Evolutionary conservation across 805 yeast species (phyloP).

Genomic region (Helenozyma baotianmanensis): DNA sequence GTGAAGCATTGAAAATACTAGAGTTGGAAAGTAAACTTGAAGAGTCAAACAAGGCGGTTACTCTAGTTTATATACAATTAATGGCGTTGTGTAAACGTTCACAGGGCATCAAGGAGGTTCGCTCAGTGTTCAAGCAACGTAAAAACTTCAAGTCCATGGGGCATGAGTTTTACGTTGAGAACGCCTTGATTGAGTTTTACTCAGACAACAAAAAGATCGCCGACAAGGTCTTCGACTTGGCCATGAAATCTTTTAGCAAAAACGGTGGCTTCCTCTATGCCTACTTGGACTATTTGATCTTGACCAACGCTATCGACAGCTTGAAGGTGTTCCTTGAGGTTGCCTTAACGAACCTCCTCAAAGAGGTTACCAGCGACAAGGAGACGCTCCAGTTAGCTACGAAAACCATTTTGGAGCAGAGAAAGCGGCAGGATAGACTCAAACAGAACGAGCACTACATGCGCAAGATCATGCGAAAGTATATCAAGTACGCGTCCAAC

Average conservation of each 20-base stretch:
- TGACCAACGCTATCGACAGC: constrained; percentile 63
- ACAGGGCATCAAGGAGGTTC: constrained; percentile 66
- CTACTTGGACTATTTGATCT: constrained; percentile 69
- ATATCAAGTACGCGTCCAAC: constrained; percentile 63
- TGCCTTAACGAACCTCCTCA: constrained; percentile 52
- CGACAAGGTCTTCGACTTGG: constrained; percentile 76
- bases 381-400: constrained; percentile 14
- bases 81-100: constrained; percentile 70
- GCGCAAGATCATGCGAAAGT: constrained; percentile 36
- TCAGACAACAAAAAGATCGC: constrained; percentile 67
- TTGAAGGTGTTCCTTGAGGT: constrained; percentile 82
- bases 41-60: constrained; percentile 38
- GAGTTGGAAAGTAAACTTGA: constrained; percentile 18
- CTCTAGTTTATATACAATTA: constrained; percentile 62
- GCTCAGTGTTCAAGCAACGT: constrained; percentile 66
- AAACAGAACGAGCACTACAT: constrained; percentile 22
- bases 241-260: constrained; percentile 47
- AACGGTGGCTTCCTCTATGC: constrained; percentile 60
- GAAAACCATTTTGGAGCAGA: constrained; percentile 11
- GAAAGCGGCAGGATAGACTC: constrained; percentile 12
- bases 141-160: constrained; percentile 54
- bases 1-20: constrained; percentile 20
- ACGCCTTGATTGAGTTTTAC: constrained; percentile 76
- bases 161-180: constrained; percentile 73
- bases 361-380: constrained; percentile 24